Evolutionary conservation across 1,284 basidiomycete species (phyloP), one percentile per base, ranked within the genome.

Genomic region (Xerocomus nothofagi): DNA sequence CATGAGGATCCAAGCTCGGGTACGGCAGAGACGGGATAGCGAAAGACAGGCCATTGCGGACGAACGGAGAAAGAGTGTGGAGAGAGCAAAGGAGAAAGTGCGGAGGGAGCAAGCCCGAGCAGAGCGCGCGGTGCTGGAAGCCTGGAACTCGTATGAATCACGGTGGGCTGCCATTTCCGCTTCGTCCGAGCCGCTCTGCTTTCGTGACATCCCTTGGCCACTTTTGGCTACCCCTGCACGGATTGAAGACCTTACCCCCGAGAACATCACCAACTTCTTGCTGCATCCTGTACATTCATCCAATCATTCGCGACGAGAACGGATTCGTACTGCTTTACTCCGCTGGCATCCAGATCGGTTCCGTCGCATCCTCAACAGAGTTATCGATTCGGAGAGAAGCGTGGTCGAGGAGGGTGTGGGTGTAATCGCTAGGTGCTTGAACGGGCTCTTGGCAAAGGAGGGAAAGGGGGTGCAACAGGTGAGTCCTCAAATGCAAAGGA

Each of bases 291-390:
- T 71, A 26, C 84, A 87, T 65, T 85, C 85, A n/a, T 70, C 71
- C 42, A 70, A 70, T 20, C 73, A 77, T 53, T 72, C 78, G 34
- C 75, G 73, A 54, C 85, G 81, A 63, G 84, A 88, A 42, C 75
- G 85, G 45, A 75, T 88, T 51, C 77, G 80, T 40, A 72, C 67
- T 30, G 86, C 83, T 3, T 74, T 86, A 62, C 75, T 86, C 29
- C 73, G 84, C 46, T 90, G 87, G 86, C 87, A 90, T 62, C 88
- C 88, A 3, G 88, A 90, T 65, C 73, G 85, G 39, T 89, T 90
- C 69, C 70, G 75, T 50, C 69, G 82, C 34, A 55, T 84, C 37
- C 63, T 84, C 44, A 63, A 57, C n/a, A 73, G 77, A 57, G 78
- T 88, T 1, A 59, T 58, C 7, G 79, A 79, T 36, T 66, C 67